Base-by-base conservation (phyloP, 1,284 basidiomycete genomes). In the Cryptococcus sp. region DNA sequence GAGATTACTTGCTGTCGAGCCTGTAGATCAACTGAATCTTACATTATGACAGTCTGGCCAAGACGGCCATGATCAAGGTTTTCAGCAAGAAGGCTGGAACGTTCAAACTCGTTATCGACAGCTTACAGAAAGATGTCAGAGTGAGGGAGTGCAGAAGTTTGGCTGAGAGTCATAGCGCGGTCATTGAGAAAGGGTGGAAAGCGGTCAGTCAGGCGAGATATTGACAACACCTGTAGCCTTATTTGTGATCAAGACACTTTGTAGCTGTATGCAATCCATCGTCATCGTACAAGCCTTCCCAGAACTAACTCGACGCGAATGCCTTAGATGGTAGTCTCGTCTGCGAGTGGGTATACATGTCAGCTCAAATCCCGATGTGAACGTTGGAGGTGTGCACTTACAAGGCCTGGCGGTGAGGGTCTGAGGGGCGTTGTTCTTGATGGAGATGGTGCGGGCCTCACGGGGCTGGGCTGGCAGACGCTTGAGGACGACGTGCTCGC, bases 391-490 rank as follows among this genome's bases (percentile, higher is more conserved):
- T 41, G 10, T 17, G 38, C n/a, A 71, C 72, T 81, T 78, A 81
- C 82, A 98, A 72, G 87, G 87, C 74, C 92, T 84, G 74, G 93
- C 93, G 65, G 86, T 87, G 80, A 99, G 91, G 62, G 95, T 98
- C 83, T 95, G 89, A 59, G 95, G 91, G 47, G 84, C 82, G 83
- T 98, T 98, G 75, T 86, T 85, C 70, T 81, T 80, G 65, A 83
- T 80, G 59, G 89, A 88, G 77, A 99, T 87, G 70, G 84, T 86
- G 81, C 83, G 87, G 35, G 90, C 85, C 73, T 87, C 87, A 64
- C 93, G 88, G 65, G 96, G 95, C 65, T 86, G 88, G 56, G 82
- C 86, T 65, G 92, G 94, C 70, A 89, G 83, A 72, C 95, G 92
- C 84, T 91, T 93, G 75, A 98, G 83, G 78, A 85, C 83, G 60